Conservation (phyloP, 1,284 basidiomycete species). For the Ustilago cynodontis region DNA sequence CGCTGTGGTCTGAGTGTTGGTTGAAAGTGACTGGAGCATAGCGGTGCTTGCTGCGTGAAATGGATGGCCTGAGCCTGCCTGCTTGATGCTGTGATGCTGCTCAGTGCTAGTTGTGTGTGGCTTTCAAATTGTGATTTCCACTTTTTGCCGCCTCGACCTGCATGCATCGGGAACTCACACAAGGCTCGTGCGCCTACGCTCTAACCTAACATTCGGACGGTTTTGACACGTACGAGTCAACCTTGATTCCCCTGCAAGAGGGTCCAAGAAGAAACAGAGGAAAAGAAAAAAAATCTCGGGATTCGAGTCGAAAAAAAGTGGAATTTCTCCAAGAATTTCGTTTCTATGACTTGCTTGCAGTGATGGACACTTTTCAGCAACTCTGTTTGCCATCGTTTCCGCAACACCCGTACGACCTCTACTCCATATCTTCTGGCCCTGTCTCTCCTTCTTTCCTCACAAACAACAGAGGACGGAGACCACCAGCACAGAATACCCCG, state of each 20-base stretch:
- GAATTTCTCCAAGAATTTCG: conserved; percentile 1
- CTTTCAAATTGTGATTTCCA: conserved; percentile 10
- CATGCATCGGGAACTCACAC: conserved; percentile 3
- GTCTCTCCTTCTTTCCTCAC: background rate
- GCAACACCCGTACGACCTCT: background rate
- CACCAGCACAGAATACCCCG: background rate
- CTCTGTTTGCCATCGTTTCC: conserved; percentile 10
- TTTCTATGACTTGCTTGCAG: background rate
- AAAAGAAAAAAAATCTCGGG: conserved; percentile 13
- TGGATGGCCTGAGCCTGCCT: no score
- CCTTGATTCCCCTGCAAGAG: background rate
- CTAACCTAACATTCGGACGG: conserved; percentile 2
- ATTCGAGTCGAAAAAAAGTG: background rate
- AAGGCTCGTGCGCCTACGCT: conserved; percentile 3
- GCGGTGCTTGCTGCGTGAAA: background rate
- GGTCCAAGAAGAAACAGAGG: conserved; percentile 14
- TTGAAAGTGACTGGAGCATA: background rate
- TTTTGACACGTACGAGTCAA: conserved; percentile 9
- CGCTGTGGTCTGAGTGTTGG: background rate
- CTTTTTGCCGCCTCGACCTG: conserved; percentile 14
- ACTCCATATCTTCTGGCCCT: background rate
- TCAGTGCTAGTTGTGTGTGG: background rate
- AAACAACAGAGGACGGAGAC: conserved; percentile 2
- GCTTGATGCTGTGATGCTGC: background rate
- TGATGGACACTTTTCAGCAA: background rate